Evolutionary conservation across 192 early-diverging fungal genomes (phyloP).

Genomic region (Coemansia sp.): DNA sequence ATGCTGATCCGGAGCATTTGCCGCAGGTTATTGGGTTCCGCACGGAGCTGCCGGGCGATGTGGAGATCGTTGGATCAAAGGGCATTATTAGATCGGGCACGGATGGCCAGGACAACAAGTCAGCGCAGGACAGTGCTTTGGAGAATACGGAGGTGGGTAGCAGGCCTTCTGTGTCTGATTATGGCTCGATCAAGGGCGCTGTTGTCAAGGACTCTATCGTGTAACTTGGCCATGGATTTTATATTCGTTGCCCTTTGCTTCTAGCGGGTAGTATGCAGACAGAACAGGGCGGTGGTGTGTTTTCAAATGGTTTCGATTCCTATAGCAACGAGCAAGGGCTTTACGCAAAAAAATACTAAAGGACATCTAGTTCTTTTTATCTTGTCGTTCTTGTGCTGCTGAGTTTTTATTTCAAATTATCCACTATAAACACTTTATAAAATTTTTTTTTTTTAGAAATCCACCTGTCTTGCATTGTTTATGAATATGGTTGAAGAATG

Average conservation of each 20-base stretch:
- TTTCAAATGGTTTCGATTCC: too few relatives aligned
- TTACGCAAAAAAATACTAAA: too few relatives aligned
- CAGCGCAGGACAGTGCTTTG: not conserved
- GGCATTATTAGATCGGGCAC: not conserved
- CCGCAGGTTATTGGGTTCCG: conserved; percentile 45
- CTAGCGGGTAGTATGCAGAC: not conserved
- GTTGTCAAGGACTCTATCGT: not conserved
- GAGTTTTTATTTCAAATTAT: too few relatives aligned
- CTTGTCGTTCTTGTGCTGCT: too few relatives aligned
- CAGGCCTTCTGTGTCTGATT: not conserved
- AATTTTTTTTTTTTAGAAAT: too few relatives aligned
- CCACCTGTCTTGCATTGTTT: too few relatives aligned
- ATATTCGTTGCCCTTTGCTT: not conserved
- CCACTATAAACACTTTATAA: too few relatives aligned
- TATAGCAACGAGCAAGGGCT: too few relatives aligned
- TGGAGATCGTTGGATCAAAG: conserved; percentile 19
- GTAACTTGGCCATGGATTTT: not conserved
- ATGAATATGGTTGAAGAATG: too few relatives aligned
- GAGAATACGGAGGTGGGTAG: not conserved
- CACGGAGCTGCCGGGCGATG: conserved; percentile 33
- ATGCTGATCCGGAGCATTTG: conserved; percentile 56
- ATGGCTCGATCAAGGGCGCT: not conserved
- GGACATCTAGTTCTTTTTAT: too few relatives aligned
- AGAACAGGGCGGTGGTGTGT: too few relatives aligned
- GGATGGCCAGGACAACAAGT: not conserved